phyloP scores from a whole-genome alignment of 257 asterid species.

The Solanum bukasovii region DNA sequence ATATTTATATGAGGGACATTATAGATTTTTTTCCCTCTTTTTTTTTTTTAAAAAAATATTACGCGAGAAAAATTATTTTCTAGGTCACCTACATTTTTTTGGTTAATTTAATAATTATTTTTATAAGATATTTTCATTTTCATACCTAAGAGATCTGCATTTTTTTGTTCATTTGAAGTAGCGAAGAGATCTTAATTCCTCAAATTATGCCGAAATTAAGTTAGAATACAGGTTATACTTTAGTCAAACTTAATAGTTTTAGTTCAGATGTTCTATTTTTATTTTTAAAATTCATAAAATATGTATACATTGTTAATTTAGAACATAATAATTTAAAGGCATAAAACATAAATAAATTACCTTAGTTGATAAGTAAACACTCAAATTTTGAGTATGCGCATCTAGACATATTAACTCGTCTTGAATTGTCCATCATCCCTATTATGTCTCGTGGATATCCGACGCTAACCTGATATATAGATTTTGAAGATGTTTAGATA shows the following conservation, averaged over 20 bases:
- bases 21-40: too few species aligned
- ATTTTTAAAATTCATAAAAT: too few species aligned
- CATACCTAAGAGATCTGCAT: not conserved
- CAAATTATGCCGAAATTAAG: not conserved
- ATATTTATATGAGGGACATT: not conserved
- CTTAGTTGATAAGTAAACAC: not conserved
- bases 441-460: too few species aligned
- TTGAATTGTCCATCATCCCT: not conserved
- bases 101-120: not conserved
- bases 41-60: not conserved
- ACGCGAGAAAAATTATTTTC: not conserved
- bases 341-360: too few species aligned
- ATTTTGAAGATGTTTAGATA: too few species aligned
- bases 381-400: not conserved
- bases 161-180: not conserved
- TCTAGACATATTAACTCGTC: not conserved
- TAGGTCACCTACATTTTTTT: not conserved
- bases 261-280: too few species aligned
- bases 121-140: not conserved
- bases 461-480: too few species aligned
- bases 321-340: too few species aligned
- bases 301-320: not conserved
- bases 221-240: not conserved
- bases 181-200: too few species aligned
- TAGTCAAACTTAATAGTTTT: not conserved